Base-by-base conservation (phyloP, 768 basidiomycete genomes). In the Naganishia friedmannii region DNA sequence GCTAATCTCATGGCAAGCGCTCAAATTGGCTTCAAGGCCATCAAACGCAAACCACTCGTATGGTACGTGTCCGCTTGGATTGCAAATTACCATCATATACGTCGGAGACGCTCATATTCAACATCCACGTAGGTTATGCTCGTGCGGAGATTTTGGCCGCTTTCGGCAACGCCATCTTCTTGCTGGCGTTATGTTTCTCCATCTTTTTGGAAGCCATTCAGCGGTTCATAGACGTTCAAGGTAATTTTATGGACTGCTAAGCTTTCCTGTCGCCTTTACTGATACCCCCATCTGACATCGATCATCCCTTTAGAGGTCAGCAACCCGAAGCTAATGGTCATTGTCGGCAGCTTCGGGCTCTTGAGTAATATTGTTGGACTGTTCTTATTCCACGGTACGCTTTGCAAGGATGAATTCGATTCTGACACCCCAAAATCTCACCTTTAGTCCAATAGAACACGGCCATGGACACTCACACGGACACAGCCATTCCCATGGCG, bases 131-230 rank as follows among this genome's bases (percentile, higher is more conserved):
- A 63, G 94, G 95, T 94, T 98, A 81, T 86, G 96, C 72, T 51
- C 68, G 60, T 28, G 96, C 96, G 21, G 94, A 96, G 78, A 94
- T 96, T 72, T 86, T 97, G 8, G 94, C 93, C 26, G 96, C 96
- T 0, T 85, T 98, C 54, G 83, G 98, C 74, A 99, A 99, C 76
- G 96, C 96, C 65, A 93, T 98, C 67, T 98, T 98, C 84, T 86
- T 99, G 7, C 86, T 97, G 53, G 96, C 96, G 0, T 86, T 98
- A 0, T 99, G 96, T 82, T 93, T 98, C 82, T 93, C 93, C 6
- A 97, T 99, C 73, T 88, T 86, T 55, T 83, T 98, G 74, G 95
- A 99, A 79, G 94, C 96, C 6, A 82, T 98, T 55, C 88, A 91
- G 72, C 87, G 96, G 48, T 92, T 97, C 84, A 90, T 97, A 83